These are phyloP conservation scores for Phaseolus lunatus DNA, from an alignment of 306 rosid genomes.

Conservation along the genomic window DNA sequence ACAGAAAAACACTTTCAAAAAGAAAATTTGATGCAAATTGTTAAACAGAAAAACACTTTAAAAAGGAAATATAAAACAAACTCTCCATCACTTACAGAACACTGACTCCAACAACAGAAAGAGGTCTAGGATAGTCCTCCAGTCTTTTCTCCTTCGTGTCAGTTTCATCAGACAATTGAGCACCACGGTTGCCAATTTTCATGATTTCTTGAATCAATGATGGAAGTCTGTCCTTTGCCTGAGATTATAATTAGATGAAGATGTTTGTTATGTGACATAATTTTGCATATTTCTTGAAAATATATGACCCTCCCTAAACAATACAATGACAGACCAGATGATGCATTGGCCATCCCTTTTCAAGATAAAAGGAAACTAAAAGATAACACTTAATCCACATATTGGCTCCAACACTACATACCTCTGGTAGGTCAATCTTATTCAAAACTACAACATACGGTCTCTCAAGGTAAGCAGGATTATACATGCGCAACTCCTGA, in stretches of 20 bases:
- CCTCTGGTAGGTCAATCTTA: slow-evolving; percentile 95
- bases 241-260: slow-evolving; percentile 34
- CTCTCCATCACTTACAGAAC: slow-evolving; percentile 74
- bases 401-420: slow-evolving; percentile 45
- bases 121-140: slow-evolving; percentile 85
- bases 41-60: background rate
- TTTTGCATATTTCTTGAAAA: slow-evolving; percentile 20
- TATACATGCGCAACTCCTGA: slow-evolving; percentile 97
- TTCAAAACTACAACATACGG: slow-evolving; percentile 91
- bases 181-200: slow-evolving; percentile 65
- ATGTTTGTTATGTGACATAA: background rate
- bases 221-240: slow-evolving; percentile 77
- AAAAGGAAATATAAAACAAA: slow-evolving; percentile 10
- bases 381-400: background rate
- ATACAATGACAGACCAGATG: background rate
- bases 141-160: slow-evolving; percentile 64
- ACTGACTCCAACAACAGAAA: slow-evolving; percentile 86
- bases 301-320: background rate
- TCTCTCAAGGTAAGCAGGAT: slow-evolving; percentile 91
- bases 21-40: too few species aligned
- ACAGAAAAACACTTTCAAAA: too few species aligned
- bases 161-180: slow-evolving; percentile 48
- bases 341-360: background rate
- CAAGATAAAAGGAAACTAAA: slow-evolving; percentile 30
- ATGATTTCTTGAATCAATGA: slow-evolving; percentile 67